Conservation (phyloP, 2,329 filamentous ascomycete genomes). For the Malbranchea cinnamomea region DNA sequence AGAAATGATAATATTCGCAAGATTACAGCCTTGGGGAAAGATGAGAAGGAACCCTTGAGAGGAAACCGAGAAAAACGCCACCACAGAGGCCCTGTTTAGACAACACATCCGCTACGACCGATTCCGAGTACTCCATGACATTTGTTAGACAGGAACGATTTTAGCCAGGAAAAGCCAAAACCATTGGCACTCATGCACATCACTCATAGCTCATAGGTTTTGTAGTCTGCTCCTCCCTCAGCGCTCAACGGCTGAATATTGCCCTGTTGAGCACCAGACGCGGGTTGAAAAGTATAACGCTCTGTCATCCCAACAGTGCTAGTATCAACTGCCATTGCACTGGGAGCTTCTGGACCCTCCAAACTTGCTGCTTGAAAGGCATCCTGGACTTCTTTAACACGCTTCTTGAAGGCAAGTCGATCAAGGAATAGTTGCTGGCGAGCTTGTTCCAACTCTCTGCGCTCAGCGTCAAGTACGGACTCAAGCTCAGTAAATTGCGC, state of each 20-base stretch:
- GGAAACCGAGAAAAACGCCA: no score
- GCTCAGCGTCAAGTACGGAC: conserved; percentile 76
- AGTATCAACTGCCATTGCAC: conserved; percentile 20
- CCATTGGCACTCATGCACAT: no score
- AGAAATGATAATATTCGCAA: no score
- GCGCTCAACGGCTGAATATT: conserved; percentile 28
- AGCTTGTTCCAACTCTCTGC: conserved; percentile 79
- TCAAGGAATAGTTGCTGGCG: conserved; percentile 90
- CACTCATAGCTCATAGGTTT: conserved; percentile 28
- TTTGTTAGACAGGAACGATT: no score
- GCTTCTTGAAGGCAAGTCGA: conserved; percentile 73
- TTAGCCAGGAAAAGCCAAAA: no score
- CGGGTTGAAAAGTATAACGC: conserved; percentile 27
- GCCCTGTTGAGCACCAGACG: no score
- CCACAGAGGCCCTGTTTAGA: no score
- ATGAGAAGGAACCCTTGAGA: no score
- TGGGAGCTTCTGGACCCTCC: conserved; percentile 28
- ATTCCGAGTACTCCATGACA: no score
- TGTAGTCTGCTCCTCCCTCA: conserved; percentile 27
- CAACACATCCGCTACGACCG: no score
- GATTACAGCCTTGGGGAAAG: no score
- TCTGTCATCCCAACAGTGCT: conserved; percentile 20
- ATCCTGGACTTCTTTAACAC: conserved; percentile 70
- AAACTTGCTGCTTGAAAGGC: conserved; percentile 37
- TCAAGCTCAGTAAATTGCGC: conserved; percentile 97